Percentiles rank a stretch among this genome's conserved stretches.
Conservation (phyloP, 2,329 filamentous ascomycete genomes). For the Colletotrichum sidae region DNA sequence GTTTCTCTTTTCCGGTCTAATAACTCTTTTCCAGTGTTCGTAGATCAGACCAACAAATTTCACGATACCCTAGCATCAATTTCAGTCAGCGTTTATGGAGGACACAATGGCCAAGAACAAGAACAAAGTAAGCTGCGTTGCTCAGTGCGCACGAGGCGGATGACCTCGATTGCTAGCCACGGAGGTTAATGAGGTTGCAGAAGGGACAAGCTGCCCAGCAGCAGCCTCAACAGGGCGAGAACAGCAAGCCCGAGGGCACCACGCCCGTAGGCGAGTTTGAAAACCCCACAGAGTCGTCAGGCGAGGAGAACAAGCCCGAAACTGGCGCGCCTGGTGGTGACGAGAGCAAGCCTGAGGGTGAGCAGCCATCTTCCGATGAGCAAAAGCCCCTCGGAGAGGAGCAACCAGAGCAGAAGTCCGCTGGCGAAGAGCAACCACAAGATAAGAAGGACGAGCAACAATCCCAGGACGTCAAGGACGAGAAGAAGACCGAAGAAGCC, state of each 20-base stretch:
- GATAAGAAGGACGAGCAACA: slow-evolving; percentile 15
- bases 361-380: slow-evolving; percentile 1
- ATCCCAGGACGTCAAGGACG: slow-evolving; percentile 3
- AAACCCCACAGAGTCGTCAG: slow-evolving; percentile 6
- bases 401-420: neutral
- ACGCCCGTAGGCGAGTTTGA: slow-evolving; percentile 31
- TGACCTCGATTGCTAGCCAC: neutral
- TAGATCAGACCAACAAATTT: neutral
- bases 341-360: slow-evolving; percentile 19
- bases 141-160: no score
- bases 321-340: neutral
- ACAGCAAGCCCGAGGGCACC: slow-evolving; percentile 26
- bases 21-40: neutral
- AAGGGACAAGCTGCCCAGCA: slow-evolving; percentile 26
- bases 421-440: neutral
- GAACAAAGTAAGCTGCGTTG: slow-evolving; percentile 29
- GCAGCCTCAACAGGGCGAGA: slow-evolving; percentile 11
- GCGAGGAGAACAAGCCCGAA: neutral
- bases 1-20: neutral
- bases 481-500: slow-evolving; percentile 15
- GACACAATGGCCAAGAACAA: slow-evolving; percentile 37
- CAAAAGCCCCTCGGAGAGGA: neutral
- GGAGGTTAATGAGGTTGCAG: neutral
- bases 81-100: slow-evolving; percentile 16
- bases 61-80: neutral